These are phyloP conservation scores for Hymenoscyphus repandus DNA, from an alignment of 2,329 filamentous ascomycete genomes.

Conservation along the genomic window DNA sequence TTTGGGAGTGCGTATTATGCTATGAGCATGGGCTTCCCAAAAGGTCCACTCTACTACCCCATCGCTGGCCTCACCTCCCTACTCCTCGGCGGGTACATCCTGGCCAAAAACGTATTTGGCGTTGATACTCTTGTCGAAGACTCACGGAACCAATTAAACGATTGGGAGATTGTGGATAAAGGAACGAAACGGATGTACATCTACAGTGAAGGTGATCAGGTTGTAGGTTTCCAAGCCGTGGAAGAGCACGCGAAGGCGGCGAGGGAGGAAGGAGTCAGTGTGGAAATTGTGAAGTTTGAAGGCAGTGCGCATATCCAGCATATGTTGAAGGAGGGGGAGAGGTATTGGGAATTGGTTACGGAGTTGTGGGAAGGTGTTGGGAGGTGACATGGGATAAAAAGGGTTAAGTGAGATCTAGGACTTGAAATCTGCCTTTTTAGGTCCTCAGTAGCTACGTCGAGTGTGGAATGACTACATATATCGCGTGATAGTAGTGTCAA, in stretches of 20 bases:
- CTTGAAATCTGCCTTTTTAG: too few species aligned
- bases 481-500: too few species aligned
- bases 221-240: constrained; percentile 13
- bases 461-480: too few species aligned
- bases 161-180: constrained; percentile 11
- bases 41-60: constrained; percentile 5
- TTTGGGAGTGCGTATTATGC: background rate
- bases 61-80: background rate
- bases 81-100: background rate
- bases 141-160: constrained; percentile 8
- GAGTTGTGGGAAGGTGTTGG: constrained; percentile 7
- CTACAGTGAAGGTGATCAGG: constrained; percentile 17
- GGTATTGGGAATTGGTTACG: constrained; percentile 17
- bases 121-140: constrained; percentile 4
- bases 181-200: constrained; percentile 20
- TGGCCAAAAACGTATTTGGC: constrained; percentile 4
- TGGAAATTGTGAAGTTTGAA: constrained; percentile 9
- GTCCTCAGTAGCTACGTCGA: too few species aligned
- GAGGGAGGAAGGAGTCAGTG: constrained; percentile 7
- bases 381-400: too few species aligned
- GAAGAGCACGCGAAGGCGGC: constrained; percentile 18
- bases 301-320: constrained; percentile 18
- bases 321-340: constrained; percentile 14
- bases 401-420: too few species aligned
- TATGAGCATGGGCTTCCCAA: constrained; percentile 2